phyloP scores from a whole-genome alignment of 2,329 filamentous ascomycete species.

The Hypocreales sp. region DNA sequence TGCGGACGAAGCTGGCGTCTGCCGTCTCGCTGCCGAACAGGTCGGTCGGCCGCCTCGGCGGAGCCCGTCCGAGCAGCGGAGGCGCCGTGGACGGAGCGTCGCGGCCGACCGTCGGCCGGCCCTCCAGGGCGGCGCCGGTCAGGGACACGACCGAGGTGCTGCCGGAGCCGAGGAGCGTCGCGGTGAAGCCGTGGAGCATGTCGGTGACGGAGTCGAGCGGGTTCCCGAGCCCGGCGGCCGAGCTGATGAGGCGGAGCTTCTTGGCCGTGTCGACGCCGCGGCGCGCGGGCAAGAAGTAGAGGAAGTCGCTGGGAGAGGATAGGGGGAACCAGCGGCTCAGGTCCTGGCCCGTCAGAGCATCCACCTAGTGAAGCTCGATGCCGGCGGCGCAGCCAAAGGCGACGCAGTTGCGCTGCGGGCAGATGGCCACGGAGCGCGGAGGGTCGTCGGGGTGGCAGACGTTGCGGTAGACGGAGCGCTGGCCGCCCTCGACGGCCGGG shows the following conservation, averaged over 20 bases:
- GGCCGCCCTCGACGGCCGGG: slow-evolving; percentile 15
- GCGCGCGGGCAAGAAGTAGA: slow-evolving; percentile 44
- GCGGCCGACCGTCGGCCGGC: not conserved
- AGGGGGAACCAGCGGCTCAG: slow-evolving; percentile 40
- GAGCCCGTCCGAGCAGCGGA: too few relatives aligned
- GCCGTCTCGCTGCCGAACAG: not conserved
- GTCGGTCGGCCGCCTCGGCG: not conserved
- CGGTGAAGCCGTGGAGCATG: slow-evolving; percentile 9
- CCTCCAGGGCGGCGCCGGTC: not conserved
- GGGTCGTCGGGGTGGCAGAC: slow-evolving; percentile 46
- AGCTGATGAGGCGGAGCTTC: slow-evolving; percentile 47
- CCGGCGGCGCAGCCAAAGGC: slow-evolving; percentile 49
- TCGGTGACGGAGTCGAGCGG: slow-evolving; percentile 7
- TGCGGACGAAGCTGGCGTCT: slow-evolving; percentile 3
- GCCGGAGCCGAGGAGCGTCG: slow-evolving; percentile 7
- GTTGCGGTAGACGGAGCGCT: slow-evolving; percentile 21
- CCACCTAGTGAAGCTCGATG: slow-evolving; percentile 46
- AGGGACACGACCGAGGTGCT: slow-evolving; percentile 7
- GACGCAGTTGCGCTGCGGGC: slow-evolving; percentile 46
- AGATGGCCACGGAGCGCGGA: slow-evolving; percentile 49
- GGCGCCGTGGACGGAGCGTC: too few relatives aligned
- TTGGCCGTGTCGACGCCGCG: slow-evolving; percentile 31
- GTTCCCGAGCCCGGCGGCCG: slow-evolving; percentile 25
- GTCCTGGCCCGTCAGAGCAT: slow-evolving; percentile 28
- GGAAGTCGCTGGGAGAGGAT: slow-evolving; percentile 34